Evolutionary conservation across 495 filamentous ascomycete genomes (phyloP), one percentile per base, ranked within the genome.

Genomic region (Talaromyces adpressus): DNA sequence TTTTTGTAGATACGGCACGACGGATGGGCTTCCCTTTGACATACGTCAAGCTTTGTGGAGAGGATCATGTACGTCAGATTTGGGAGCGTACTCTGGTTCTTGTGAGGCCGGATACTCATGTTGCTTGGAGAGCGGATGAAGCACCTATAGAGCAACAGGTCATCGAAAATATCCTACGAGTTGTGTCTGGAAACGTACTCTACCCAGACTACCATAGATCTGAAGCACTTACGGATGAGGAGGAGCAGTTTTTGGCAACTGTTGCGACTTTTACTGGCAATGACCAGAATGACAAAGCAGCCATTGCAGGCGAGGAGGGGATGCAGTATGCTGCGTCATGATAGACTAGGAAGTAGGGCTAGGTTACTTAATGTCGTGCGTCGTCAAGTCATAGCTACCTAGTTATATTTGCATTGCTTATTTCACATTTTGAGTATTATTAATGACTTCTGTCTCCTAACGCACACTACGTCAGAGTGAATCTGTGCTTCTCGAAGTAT

Each of bases 31-130:
- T 67, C 5, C 65, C 65, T 0, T 6, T 69, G 18, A 57, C 59
- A 47, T 59, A 59, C 14, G 65, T 67, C 6, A 16, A 49, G 14
- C 56, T 69, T 23, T 29, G 16, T 6, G 41, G 41, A 4, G 65
- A 69, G 27, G 36, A 62, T 3, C 61, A 67, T 56, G 63, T 51
- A 11, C 30, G 41, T 18, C 8, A 45, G 0, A 59, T 71, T 39
- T 73, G 67, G 67, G 66, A 65, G 18, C 9, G 54, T 30, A 22
- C 39, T 30, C 22, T 68, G 4, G 71, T 70, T 0, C 59, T 71
- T 6, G 59, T 71, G 8, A 36, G 70, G 22, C 67, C 69, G 8
- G 70, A 69, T 56, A 62, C 41, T n/a, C 63, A 67, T 62, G 66
- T 69, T 39, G 62, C 70, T 5, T 70, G 66, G 36, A 47, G 41